phyloP scores from a whole-genome alignment of 1,284 basidiomycete species.

The Ceratobasidium sp. region DNA sequence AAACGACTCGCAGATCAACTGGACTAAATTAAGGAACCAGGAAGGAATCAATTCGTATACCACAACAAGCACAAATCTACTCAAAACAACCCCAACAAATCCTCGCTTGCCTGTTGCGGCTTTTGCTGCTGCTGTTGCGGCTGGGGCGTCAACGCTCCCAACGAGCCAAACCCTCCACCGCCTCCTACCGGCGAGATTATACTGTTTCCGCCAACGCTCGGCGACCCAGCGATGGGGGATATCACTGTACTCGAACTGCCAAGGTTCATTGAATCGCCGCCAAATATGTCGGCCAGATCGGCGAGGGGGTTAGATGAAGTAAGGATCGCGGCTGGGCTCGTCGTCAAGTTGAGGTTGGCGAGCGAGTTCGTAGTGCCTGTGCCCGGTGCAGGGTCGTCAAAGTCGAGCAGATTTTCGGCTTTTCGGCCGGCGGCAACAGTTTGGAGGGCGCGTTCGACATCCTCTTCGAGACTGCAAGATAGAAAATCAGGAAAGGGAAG shows the following conservation, averaged over 20 bases:
- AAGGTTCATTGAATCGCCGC: constrained; percentile 52
- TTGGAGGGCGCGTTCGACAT: constrained; percentile 83
- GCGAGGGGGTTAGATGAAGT: constrained; percentile 80
- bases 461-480: constrained; percentile 61
- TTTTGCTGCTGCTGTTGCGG: constrained; percentile 54
- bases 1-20: neutral
- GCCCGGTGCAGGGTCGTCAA: constrained; percentile 75
- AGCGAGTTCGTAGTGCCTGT: constrained; percentile 78
- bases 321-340: constrained; percentile 47
- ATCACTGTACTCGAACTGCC: constrained; percentile 34
- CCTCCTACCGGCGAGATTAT: constrained; percentile 49
- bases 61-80: constrained; percentile 25
- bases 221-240: constrained; percentile 46
- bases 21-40: neutral
- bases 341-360: constrained; percentile 69
- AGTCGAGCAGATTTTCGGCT: constrained; percentile 94
- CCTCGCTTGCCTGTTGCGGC: constrained; percentile 54
- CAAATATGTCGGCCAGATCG: constrained; percentile 90
- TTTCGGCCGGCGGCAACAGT: constrained; percentile 91
- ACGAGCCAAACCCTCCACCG: constrained; percentile 32
- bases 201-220: constrained; percentile 43
- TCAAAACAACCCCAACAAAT: constrained; percentile 63
- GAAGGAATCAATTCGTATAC: constrained; percentile 20
- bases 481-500: constrained; percentile 6
- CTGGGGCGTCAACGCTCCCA: constrained; percentile 45